Evolutionary conservation across 768 basidiomycete genomes (phyloP), one percentile per base, ranked within the genome.

Genomic region (Russula lepida): DNA sequence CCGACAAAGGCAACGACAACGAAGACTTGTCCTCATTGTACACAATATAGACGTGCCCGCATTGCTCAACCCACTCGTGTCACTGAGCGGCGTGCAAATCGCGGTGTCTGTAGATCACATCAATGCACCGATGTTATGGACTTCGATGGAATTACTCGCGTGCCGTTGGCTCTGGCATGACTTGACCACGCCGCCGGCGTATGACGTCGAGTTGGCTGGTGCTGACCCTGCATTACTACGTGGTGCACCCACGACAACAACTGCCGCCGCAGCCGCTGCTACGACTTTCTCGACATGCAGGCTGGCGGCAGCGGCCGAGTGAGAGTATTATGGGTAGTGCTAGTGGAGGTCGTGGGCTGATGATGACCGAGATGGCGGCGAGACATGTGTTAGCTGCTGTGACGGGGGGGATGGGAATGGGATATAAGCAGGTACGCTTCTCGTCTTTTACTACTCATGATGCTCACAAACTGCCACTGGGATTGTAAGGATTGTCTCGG

Each of bases 11-110:
- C 7, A 3, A 4, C 32, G 15, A 9, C 52, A 52, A 8, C 71
- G 70, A 49, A 81, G 80, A 49, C 76, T 98, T 43, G 92, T 84
- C 70, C 75, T 98, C 63, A 73, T 95, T 68, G 75, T 97, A 25
- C 93, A 98, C 77, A 95, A 90, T 74, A 84, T 98, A 71, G 95
- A 98, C 68, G 79, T 87, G 0, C 79, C 85, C 0, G 74, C 87
- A 1, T 77, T 81, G 43, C 79, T 98, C 39, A 81, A 85, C 0
- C 76, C 88, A 19, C 81, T 98, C 47, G 88, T 88, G 0, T 79
- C 84, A 23, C 83, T 81, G 54, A 84, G 86, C 6, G 78, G 81
- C 64, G 86, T 98, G 63, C 94, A 94, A 72, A 71, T 98, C 65
- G 77, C 85, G 50, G 88, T 89, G 0, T 92, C 93, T 15, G 77